Evolutionary conservation across 2,329 filamentous ascomycete genomes (phyloP), one percentile per base, ranked within the genome.

Genomic region (Exophiala aquamarina): DNA sequence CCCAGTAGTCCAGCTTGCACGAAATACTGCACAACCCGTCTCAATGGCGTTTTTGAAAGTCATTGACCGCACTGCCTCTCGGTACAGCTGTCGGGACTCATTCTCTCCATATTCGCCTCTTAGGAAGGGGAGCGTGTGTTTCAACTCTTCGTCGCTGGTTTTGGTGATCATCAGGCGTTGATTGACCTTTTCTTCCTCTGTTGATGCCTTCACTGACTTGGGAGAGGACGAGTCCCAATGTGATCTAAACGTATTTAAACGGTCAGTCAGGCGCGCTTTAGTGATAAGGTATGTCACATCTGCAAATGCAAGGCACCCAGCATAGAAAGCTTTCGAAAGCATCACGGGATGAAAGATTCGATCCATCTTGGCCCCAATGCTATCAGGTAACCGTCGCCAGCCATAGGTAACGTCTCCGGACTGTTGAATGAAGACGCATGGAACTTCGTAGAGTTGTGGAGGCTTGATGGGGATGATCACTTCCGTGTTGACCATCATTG

Each of bases 321-420:
- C 32, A 41, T 50, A 53, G 23, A 57, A 54, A 17, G 57, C 57
- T 17, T 47, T 37, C 7, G 39, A 38, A 10, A 56, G 28, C 14
- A 49, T 47, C 21, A 54, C 28, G 1, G 57, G 57, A 43, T 57
- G 53, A 20, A 58, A 48, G 4, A 58, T 39, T 9, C 51, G 44
- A 10, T 59, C 43, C 42, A 59, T 44, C 32, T 45, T 52, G 14
- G 41, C 42, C 9, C 57, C 57, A n/a, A 52, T 18, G 19, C 40
- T 51, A 5, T 51, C 44, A 8, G 45, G 44, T 18, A 59, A 33
- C 26, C 31, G 29, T n/a, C 47, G 50, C 57, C 57, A 59, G 7
- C 45, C 52, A 15, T 42, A 40, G 4, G n/a, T 45, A 15, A 48
- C 13, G 11, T 19, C 38, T 28, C 38, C 36, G 10, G 51, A 41